These are phyloP conservation scores for Akanthomyces muscarius DNA, from an alignment of 2,329 filamentous ascomycete species.

Conservation along the genomic window DNA sequence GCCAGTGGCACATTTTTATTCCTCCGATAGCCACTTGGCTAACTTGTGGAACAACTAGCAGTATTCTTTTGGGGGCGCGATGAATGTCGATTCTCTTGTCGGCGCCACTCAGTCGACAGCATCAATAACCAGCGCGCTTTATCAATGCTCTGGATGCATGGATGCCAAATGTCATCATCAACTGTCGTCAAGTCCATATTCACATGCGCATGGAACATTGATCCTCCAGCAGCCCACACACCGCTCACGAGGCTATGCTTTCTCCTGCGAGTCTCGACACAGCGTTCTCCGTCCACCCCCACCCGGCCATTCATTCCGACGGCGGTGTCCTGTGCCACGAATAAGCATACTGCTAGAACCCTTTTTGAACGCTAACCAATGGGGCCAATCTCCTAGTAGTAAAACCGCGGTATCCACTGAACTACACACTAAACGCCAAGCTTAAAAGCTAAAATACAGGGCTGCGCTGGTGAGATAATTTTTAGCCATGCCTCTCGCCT, in stretches of 20 bases:
- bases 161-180: neutral
- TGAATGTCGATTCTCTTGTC: neutral
- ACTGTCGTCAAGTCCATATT: neutral
- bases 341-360: neutral
- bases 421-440: slow-evolving; percentile 9
- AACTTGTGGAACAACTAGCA: neutral
- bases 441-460: slow-evolving; percentile 12
- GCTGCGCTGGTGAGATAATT: neutral
- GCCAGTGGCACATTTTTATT: neutral
- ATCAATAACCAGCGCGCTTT: no score
- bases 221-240: neutral
- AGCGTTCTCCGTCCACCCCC: neutral
- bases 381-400: neutral
- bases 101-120: neutral
- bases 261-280: neutral
- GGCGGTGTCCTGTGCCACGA: neutral
- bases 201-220: neutral
- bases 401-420: slow-evolving; percentile 3
- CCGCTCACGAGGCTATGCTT: neutral
- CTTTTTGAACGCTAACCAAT: neutral
- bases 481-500: neutral
- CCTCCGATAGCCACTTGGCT: neutral
- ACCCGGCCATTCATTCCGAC: slow-evolving; percentile 3
- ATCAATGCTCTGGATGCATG: neutral
- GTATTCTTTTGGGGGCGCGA: neutral